Evolutionary conservation across 768 basidiomycete genomes (phyloP).

Genomic region (Termitomyces heimii): DNA sequence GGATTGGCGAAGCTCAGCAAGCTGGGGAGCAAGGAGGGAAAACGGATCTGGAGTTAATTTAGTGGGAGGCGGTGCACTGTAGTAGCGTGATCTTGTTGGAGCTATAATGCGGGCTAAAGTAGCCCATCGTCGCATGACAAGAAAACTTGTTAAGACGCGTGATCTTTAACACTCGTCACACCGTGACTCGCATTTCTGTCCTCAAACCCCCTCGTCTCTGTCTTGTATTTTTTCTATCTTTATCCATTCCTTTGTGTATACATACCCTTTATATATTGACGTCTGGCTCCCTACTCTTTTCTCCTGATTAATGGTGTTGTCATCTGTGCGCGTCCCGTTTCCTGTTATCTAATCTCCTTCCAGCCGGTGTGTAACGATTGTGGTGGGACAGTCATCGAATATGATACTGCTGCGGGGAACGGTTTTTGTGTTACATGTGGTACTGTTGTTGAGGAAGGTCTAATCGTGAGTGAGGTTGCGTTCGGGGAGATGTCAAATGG

Average conservation of each 20-base stretch:
- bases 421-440: slow-evolving; percentile 85
- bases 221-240: slow-evolving; percentile 4
- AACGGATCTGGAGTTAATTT: slow-evolving; percentile 53
- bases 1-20: slow-evolving; percentile 59
- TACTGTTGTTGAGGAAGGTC: slow-evolving; percentile 88
- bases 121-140: slow-evolving; percentile 13
- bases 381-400: slow-evolving; percentile 80
- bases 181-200: slow-evolving; percentile 8
- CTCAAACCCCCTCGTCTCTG: slow-evolving; percentile 1
- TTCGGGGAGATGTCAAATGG: slow-evolving; percentile 94
- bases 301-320: slow-evolving; percentile 10
- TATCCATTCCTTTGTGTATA: slow-evolving; percentile 10
- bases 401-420: slow-evolving; percentile 78
- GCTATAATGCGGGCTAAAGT: slow-evolving; percentile 6
- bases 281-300: neutral
- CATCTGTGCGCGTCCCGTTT: neutral
- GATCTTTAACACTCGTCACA: slow-evolving; percentile 3
- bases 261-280: slow-evolving; percentile 10
- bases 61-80: neutral
- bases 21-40: slow-evolving; percentile 58
- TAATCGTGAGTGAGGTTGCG: slow-evolving; percentile 88
- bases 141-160: slow-evolving; percentile 1
- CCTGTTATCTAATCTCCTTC: slow-evolving; percentile 10
- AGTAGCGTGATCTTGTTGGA: slow-evolving; percentile 7
- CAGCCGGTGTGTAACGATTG: slow-evolving; percentile 67